phyloP scores from a whole-genome alignment of 176 grass and related monocot genomes.

The Pontederia paniculata region DNA sequence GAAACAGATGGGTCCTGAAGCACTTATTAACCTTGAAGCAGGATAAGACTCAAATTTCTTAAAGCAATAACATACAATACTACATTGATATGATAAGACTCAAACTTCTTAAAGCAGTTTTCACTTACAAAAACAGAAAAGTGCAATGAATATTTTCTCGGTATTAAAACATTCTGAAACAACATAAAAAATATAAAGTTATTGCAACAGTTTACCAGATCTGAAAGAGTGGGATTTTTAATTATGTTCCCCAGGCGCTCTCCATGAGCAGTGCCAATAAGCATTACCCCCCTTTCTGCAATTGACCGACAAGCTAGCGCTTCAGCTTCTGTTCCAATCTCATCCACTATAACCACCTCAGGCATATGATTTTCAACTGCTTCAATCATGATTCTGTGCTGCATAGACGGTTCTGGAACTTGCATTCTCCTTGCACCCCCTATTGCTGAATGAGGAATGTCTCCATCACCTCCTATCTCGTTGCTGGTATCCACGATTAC shows the following conservation, averaged over 20 bases:
- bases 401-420: conserved; percentile 93
- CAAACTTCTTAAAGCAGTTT: too few relatives aligned
- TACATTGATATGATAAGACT: too few relatives aligned
- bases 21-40: too few relatives aligned
- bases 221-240: conserved; percentile 87
- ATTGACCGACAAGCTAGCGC: conserved; percentile 86
- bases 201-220: conserved; percentile 51
- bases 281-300: conserved; percentile 95
- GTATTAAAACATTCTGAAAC: too few relatives aligned
- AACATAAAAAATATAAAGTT: neutral
- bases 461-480: conserved; percentile 95
- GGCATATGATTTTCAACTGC: conserved; percentile 99
- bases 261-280: conserved; percentile 95
- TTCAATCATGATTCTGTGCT: conserved; percentile 96
- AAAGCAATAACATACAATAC: too few relatives aligned
- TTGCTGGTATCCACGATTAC: conserved; percentile 98
- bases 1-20: too few relatives aligned
- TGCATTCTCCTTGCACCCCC: conserved; percentile 95
- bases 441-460: conserved; percentile 91
- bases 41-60: too few relatives aligned
- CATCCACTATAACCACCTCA: conserved; percentile 91
- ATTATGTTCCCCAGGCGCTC: conserved; percentile 78
- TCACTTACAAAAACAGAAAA: too few relatives aligned
- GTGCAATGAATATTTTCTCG: too few relatives aligned
- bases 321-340: conserved; percentile 93